Percentiles rank a stretch among this genome's conserved stretches.
Conservation (phyloP, 176 grass and related monocot genomes). For the Panicum miliaceum region DNA sequence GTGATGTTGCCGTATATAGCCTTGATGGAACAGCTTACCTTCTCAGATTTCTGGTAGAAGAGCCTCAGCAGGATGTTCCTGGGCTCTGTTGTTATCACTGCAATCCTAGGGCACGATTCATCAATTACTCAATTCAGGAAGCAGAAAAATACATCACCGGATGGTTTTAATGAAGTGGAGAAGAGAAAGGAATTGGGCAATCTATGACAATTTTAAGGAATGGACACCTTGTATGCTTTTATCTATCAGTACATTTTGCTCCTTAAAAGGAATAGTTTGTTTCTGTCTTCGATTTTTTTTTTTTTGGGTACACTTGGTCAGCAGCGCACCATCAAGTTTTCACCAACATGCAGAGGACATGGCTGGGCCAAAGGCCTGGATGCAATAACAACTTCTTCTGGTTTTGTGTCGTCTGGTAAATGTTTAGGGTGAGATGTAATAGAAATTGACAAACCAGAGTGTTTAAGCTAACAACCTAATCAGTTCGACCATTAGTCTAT, state of each 20-base stretch:
- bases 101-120: neutral
- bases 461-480: conserved; percentile 2
- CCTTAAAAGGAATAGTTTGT: neutral
- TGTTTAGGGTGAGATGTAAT: neutral
- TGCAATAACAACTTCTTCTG: neutral
- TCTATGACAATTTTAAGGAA: neutral
- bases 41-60: conserved; percentile 74
- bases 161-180: no score
- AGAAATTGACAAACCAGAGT: neutral
- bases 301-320: neutral
- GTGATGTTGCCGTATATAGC: no score
- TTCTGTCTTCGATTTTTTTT: neutral
- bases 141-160: neutral
- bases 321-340: neutral
- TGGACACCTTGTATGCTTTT: neutral
- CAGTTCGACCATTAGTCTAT: neutral
- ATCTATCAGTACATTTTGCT: neutral
- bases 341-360: neutral
- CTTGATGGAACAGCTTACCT: no score
- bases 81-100: conserved; percentile 82
- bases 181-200: no score
- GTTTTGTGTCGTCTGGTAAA: conserved; percentile 8
- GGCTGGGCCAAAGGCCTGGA: neutral
- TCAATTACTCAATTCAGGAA: neutral
- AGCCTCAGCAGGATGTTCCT: conserved; percentile 84